Evolutionary conservation across 805 yeast genomes (phyloP).

Genomic region (Lipomyces yamadae): DNA sequence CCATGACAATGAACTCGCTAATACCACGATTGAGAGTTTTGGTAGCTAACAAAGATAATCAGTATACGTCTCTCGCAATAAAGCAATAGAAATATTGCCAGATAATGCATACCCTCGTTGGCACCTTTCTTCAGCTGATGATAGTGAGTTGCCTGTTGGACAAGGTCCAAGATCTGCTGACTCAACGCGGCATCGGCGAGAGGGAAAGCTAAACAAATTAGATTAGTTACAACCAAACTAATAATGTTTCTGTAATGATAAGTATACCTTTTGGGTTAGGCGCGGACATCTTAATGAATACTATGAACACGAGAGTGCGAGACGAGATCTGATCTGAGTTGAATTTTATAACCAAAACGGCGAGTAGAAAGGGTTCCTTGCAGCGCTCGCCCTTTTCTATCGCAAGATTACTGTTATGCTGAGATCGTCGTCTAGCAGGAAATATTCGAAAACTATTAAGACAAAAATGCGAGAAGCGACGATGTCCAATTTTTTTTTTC

Average conservation of each 20-base stretch:
- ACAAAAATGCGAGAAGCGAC: background rate
- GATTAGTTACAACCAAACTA: background rate
- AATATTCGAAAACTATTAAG: background rate
- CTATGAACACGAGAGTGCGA: too few species aligned
- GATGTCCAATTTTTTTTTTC: background rate
- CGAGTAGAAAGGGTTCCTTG: slow-evolving; percentile 45
- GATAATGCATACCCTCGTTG: slow-evolving; percentile 80
- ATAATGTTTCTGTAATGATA: background rate
- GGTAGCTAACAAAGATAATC: slow-evolving; percentile 24
- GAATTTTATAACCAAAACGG: background rate
- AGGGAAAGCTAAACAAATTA: slow-evolving; percentile 76
- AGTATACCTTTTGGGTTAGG: slow-evolving; percentile 79
- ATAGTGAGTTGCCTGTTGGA: slow-evolving; percentile 95
- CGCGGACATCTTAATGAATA: slow-evolving; percentile 61
- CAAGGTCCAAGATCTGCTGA: slow-evolving; percentile 96
- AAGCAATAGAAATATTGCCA: background rate
- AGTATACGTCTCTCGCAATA: background rate
- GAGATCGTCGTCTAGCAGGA: background rate
- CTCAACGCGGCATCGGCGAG: slow-evolving; percentile 94
- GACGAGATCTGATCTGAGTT: slow-evolving; percentile 7
- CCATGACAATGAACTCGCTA: slow-evolving; percentile 58
- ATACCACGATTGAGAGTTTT: slow-evolving; percentile 39
- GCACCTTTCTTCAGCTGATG: slow-evolving; percentile 99
- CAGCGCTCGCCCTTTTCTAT: slow-evolving; percentile 46
- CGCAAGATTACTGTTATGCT: background rate